Conservation (phyloP, 345 rosid species). For the Cardamine occulta region DNA sequence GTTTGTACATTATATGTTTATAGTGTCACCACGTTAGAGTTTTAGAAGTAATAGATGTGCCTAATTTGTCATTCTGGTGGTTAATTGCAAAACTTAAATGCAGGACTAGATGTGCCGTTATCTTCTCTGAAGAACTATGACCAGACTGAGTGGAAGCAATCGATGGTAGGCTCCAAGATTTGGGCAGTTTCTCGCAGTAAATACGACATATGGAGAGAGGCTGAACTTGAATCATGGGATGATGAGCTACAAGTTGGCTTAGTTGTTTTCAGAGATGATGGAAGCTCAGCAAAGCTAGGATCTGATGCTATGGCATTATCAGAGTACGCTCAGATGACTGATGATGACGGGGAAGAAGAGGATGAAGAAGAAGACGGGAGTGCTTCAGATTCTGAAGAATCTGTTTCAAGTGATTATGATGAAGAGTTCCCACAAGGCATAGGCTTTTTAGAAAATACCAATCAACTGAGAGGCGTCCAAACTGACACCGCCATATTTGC, state of each 20-base stretch:
- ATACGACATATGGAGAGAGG: conserved; percentile 72
- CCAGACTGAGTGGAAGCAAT: conserved; percentile 68
- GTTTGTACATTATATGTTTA: conserved; percentile 1
- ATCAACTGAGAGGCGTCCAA: conserved; percentile 67
- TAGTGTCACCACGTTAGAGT: neutral
- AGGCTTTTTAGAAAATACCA: conserved; percentile 65
- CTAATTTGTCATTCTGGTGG: conserved; percentile 8
- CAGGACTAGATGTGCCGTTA: conserved; percentile 81
- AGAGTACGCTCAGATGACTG: conserved; percentile 60
- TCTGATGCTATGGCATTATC: conserved; percentile 61
- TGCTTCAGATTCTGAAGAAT: conserved; percentile 59
- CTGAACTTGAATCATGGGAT: conserved; percentile 95
- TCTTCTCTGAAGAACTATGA: conserved; percentile 72
- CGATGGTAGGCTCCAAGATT: conserved; percentile 80
- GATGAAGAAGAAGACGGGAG: conserved; percentile 57
- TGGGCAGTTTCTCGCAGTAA: conserved; percentile 71
- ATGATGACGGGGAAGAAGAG: conserved; percentile 44
- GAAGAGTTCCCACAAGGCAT: conserved; percentile 67
- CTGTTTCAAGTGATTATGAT: conserved; percentile 62
- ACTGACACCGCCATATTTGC: conserved; percentile 82
- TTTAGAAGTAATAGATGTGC: neutral
- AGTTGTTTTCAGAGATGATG: conserved; percentile 76
- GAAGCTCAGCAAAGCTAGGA: conserved; percentile 66
- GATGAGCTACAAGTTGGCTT: conserved; percentile 59
- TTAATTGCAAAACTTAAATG: conserved; percentile 34